Percentiles rank a stretch among this genome's conserved stretches.
phyloP scores from a whole-genome alignment of 2,329 filamentous ascomycete species.

The Westerdykella aurantiaca region DNA sequence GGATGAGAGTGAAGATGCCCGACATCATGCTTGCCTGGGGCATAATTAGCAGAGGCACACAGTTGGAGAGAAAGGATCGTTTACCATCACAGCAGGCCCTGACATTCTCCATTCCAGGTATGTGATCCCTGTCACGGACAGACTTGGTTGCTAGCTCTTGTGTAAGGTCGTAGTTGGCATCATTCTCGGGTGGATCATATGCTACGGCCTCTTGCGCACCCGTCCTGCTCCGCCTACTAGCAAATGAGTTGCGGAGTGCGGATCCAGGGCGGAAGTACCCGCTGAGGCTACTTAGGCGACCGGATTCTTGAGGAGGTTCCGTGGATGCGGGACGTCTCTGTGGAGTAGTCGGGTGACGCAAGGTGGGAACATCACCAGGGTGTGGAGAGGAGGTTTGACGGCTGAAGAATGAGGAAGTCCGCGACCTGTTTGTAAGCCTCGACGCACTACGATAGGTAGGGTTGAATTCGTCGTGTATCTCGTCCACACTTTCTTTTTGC shows the following conservation, averaged over 20 bases:
- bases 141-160: conserved; percentile 71
- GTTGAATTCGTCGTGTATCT: conserved; percentile 70
- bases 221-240: conserved; percentile 42
- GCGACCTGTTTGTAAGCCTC: conserved; percentile 47
- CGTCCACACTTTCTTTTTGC: conserved; percentile 53
- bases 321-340: conserved; percentile 24
- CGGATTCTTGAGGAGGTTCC: conserved; percentile 38
- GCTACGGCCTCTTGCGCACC: conserved; percentile 29
- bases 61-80: conserved; percentile 28
- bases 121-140: conserved; percentile 67
- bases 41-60: conserved; percentile 7
- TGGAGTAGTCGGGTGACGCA: conserved; percentile 42
- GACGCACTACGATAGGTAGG: conserved; percentile 51
- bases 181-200: conserved; percentile 57
- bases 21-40: conserved; percentile 46
- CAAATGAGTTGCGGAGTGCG: conserved; percentile 46
- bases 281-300: conserved; percentile 41
- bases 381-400: conserved; percentile 39
- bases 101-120: conserved; percentile 91
- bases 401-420: conserved; percentile 70
- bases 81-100: conserved; percentile 95
- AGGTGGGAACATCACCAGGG: conserved; percentile 38
- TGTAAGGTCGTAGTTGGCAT: conserved; percentile 65
- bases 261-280: conserved; percentile 43
- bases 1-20: conserved; percentile 38